Conservation (phyloP, 192 early-diverging fungal genomes). For the Gryganskiella cystojenkinii region DNA sequence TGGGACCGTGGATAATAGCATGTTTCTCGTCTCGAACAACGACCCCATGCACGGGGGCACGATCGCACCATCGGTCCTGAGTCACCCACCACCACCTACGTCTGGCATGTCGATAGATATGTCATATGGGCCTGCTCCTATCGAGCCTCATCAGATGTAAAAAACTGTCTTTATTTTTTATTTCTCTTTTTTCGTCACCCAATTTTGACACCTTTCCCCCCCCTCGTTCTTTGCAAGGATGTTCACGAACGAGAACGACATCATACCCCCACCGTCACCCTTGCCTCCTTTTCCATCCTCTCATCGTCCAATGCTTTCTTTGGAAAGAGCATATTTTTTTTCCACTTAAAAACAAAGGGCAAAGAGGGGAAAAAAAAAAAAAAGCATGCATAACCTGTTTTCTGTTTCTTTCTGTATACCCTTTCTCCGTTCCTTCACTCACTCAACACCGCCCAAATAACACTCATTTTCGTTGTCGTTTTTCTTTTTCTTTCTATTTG, state of each 20-base stretch:
- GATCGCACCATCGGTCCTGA: slow-evolving; percentile 5
- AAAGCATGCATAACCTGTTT: not conserved
- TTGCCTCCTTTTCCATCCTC: no score
- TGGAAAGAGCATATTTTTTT: no score
- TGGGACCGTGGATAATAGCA: not conserved
- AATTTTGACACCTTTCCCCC: no score
- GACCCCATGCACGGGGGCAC: slow-evolving; percentile 1
- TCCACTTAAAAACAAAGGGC: no score
- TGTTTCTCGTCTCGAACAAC: slow-evolving; percentile 17
- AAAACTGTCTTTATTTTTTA: not conserved
- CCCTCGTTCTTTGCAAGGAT: no score
- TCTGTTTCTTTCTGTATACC: slow-evolving; percentile 3
- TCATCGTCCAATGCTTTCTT: no score
- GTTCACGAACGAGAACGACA: no score
- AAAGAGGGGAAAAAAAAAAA: slow-evolving; percentile 12
- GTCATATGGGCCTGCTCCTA: slow-evolving; percentile 26
- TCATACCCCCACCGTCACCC: no score
- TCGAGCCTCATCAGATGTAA: slow-evolving; percentile 37
- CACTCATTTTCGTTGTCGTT: not conserved
- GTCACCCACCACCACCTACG: not conserved
- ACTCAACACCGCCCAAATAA: slow-evolving; percentile 7
- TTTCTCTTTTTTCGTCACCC: not conserved
- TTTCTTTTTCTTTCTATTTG: not conserved
- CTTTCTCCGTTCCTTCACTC: not conserved
- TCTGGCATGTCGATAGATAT: slow-evolving; percentile 8